phyloP scores from a whole-genome alignment of 2,329 filamentous ascomycete genomes.

The Trichoderma guizhouense region DNA sequence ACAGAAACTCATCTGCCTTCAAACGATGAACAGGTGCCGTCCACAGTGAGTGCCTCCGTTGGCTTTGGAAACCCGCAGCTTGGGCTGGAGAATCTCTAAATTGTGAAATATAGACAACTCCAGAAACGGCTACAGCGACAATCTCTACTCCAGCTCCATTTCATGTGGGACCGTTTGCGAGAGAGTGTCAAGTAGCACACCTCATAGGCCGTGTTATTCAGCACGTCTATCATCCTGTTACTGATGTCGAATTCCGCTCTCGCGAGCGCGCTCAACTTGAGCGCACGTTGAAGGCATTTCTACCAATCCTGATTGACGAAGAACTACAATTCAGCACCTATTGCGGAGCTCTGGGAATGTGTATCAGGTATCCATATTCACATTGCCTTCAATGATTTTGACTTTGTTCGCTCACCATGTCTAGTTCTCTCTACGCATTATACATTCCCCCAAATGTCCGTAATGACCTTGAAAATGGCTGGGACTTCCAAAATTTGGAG shows the following conservation, averaged over 20 bases:
- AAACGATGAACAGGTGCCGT: not conserved
- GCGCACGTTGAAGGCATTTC: not conserved
- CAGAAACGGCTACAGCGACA: not conserved
- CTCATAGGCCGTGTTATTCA: not conserved
- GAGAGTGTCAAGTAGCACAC: not conserved
- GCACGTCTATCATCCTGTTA: not conserved
- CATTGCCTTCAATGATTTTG: not conserved
- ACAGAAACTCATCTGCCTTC: not conserved
- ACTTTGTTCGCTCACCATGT: not conserved
- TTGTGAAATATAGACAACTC: not conserved
- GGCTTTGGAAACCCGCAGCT: not conserved
- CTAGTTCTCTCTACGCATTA: not conserved
- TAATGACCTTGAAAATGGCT: not conserved
- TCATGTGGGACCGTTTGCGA: not conserved
- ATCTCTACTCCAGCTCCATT: not conserved
- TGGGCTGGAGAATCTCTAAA: not conserved
- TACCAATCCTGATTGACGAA: not conserved
- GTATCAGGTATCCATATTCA: not conserved
- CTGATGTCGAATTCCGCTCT: not conserved
- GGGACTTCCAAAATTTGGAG: not conserved
- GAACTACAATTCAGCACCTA: not conserved
- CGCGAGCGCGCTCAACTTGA: not conserved
- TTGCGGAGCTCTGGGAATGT: not conserved
- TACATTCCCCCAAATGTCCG: not conserved
- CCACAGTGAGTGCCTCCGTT: not conserved